These are phyloP conservation scores for Amauroascus niger DNA, from an alignment of 2,329 filamentous ascomycete species.

Conservation along the genomic window DNA sequence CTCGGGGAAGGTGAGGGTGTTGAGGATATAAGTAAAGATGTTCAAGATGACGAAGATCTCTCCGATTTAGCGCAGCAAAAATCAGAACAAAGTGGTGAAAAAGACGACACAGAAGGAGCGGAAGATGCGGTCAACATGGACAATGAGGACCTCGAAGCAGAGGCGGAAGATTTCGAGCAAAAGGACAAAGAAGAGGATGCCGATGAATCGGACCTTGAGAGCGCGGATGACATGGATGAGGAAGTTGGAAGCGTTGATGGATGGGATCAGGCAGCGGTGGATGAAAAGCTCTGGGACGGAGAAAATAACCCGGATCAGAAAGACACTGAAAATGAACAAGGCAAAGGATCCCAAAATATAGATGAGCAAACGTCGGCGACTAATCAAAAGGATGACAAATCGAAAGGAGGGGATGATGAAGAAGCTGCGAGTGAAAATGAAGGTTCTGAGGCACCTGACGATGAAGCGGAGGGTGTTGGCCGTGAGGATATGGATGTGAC, in stretches of 20 bases:
- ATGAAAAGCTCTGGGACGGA: conserved; percentile 99
- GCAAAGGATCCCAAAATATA: conserved; percentile 42
- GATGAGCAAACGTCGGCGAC: conserved; percentile 55
- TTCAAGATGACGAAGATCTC: conserved; percentile 85
- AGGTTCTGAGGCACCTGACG: conserved; percentile 40
- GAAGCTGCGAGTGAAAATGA: conserved; percentile 51
- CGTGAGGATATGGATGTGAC: conserved; percentile 55
- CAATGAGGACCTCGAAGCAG: conserved; percentile 80
- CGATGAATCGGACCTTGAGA: conserved; percentile 51
- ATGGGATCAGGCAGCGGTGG: conserved; percentile 76
- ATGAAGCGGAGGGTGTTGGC: conserved; percentile 54
- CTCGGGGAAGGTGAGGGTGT: conserved; percentile 90
- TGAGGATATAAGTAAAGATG: conserved; percentile 96
- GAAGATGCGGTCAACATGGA: conserved; percentile 50
- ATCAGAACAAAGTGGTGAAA: conserved; percentile 43
- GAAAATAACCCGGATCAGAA: conserved; percentile 53
- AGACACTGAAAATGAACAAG: conserved; percentile 66
- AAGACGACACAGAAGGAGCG: conserved; percentile 37
- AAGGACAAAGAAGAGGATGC: conserved; percentile 43
- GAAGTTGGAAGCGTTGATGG: conserved; percentile 87
- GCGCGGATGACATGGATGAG: conserved; percentile 66
- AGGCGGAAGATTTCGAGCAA: conserved; percentile 54
- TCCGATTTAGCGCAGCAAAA: conserved; percentile 82
- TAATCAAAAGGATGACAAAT: conserved; percentile 45
- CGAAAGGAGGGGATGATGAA: conserved; percentile 45